Evolutionary conservation across 345 rosid genomes (phyloP), one percentile per base, ranked within the genome.

Genomic region (Hirschfeldia incana): DNA sequence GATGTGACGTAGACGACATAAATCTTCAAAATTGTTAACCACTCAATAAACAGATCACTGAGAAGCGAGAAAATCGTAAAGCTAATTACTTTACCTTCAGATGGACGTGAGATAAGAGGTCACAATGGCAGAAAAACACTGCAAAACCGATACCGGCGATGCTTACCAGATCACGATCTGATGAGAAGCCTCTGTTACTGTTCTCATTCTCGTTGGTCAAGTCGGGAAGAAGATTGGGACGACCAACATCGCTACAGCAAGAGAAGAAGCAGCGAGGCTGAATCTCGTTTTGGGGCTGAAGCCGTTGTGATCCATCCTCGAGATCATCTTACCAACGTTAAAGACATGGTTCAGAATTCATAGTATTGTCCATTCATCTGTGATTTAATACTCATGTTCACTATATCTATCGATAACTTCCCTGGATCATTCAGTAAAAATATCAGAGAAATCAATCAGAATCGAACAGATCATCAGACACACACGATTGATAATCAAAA

Each of bases 61-160:
- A 65, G 4, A 65, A 36, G 30, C 42, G 0, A 36, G 4, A 36
- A 12, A 16, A 37, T 36, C 7, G 11, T 44, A 63, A 63, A 63
- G 42, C 15, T 44, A 3, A n/a, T 63, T 44, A 44, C 53, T 29
- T 49, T 83, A 93, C 97, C 97, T 86, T 75, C 87, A 83, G 21
- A 94, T 92, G 55, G 94, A 91, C 75, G 71, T 92, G 93, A 7
- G 97, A 89, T 82, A 94, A 94, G 1, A 94, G 97, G 58, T 79
- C 90, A 68, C 86, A 82, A 75, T 86, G 84, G 17, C 85, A 88
- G 63, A 94, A 94, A 84, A 92, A 89, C 4, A 92, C 92, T 0
- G 94, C 94, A 2, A 90, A 89, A 0, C 98, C 97, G 0, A 94
- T 84, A 21, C 97, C 93, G 5, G 97, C 97, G 2, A 92, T 90